These are phyloP conservation scores for Macroventuria anomochaeta DNA, from an alignment of 2,329 filamentous ascomycete genomes.

Conservation along the genomic window DNA sequence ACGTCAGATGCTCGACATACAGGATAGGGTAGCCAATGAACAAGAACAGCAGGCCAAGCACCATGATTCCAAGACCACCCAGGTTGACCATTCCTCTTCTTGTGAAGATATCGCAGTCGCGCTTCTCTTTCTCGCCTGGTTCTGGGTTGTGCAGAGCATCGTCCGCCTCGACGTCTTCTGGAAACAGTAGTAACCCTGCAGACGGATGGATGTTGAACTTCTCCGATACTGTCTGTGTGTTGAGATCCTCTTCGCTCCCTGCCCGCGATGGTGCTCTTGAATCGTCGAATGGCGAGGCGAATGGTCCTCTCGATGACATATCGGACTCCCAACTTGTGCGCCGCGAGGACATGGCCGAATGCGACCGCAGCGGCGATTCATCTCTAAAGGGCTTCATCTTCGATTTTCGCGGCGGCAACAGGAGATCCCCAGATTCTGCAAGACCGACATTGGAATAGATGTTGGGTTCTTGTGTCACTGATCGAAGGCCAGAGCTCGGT, in stretches of 20 bases:
- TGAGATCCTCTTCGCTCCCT: slow-evolving; percentile 70
- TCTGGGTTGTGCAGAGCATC: slow-evolving; percentile 75
- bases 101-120: slow-evolving; percentile 70
- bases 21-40: slow-evolving; percentile 74
- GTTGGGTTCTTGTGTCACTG: slow-evolving; percentile 28
- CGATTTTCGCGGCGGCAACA: slow-evolving; percentile 58
- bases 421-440: slow-evolving; percentile 57
- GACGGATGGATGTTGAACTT: slow-evolving; percentile 76
- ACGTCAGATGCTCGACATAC: slow-evolving; percentile 57
- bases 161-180: slow-evolving; percentile 76
- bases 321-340: slow-evolving; percentile 72
- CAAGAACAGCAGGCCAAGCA: slow-evolving; percentile 65
- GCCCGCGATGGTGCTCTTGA: slow-evolving; percentile 64
- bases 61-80: slow-evolving; percentile 66
- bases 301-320: slow-evolving; percentile 60
- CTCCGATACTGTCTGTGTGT: slow-evolving; percentile 75
- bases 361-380: slow-evolving; percentile 57
- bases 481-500: slow-evolving; percentile 35
- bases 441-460: slow-evolving; percentile 46
- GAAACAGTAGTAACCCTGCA: slow-evolving; percentile 70
- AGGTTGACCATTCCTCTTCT: slow-evolving; percentile 69
- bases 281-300: slow-evolving; percentile 65
- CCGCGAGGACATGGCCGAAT: slow-evolving; percentile 63
- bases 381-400: slow-evolving; percentile 60
- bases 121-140: slow-evolving; percentile 65